phyloP scores from a whole-genome alignment of 352 stramenopile genomes.

The Phytophthora uliginosa region DNA sequence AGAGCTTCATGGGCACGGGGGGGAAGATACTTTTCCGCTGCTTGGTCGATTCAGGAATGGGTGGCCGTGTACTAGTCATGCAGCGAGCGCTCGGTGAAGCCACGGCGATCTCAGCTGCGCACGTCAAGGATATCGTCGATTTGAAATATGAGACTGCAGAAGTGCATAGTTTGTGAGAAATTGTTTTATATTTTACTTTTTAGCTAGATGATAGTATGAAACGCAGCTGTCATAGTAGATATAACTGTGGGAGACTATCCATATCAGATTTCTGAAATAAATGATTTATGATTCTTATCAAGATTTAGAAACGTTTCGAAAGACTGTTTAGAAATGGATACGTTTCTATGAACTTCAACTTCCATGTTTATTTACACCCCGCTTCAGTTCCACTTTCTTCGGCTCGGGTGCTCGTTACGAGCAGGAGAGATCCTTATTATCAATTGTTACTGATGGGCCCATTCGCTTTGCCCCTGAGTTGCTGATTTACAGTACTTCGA shows the following conservation, averaged over 20 bases:
- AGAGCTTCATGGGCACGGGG: constrained; percentile 24
- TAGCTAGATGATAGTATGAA: too few species aligned
- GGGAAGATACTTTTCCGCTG: constrained; percentile 9
- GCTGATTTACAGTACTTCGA: too few species aligned
- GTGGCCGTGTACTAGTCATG: neutral
- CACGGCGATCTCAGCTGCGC: neutral
- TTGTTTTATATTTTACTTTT: too few species aligned
- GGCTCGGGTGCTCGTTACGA: too few species aligned
- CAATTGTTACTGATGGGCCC: too few species aligned
- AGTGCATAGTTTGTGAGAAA: too few species aligned
- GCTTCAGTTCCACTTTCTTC: too few species aligned
- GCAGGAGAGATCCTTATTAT: too few species aligned
- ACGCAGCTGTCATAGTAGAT: too few species aligned
- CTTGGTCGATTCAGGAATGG: constrained; percentile 25
- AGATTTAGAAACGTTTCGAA: neutral
- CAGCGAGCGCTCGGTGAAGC: neutral
- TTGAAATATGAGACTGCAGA: neutral
- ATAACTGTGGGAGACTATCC: neutral
- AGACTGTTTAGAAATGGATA: constrained; percentile 17
- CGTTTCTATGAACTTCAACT: constrained; percentile 28
- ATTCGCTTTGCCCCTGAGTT: too few species aligned
- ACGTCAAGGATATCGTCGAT: neutral
- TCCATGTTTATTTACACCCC: too few species aligned
- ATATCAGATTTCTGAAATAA: constrained; percentile 12
- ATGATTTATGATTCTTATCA: constrained; percentile 15